Evolutionary conservation across 23 red algal species (phyloP), one percentile per base, ranked within the genome.

Genomic region (Gracilaria gracilis): DNA sequence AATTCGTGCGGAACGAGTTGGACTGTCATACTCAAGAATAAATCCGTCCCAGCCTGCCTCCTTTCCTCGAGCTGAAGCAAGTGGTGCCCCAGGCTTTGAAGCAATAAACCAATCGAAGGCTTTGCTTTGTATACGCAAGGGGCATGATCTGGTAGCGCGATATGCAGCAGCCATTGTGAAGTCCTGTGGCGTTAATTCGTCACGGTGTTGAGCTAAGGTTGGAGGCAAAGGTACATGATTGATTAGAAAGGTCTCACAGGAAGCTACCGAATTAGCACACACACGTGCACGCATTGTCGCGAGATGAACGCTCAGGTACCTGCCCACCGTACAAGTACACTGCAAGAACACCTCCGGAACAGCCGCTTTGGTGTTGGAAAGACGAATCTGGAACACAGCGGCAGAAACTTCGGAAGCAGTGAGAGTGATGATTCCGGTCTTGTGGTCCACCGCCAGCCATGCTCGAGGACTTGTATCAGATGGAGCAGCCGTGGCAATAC

Each of bases 21-120:
- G 51, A 50, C 80, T 84, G 36, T 92, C 89, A 59, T 74, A 92
- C 25, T 92, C 89, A 14, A 92, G 49, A 42, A 69, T 49, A 40
- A 92, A 92, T 4, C 37, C 54, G 21, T 92, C 80, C 89, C 89
- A 92, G 17, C 89, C 89, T 4, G 79, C 32, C 23, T 92, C 89
- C 61, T 83, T 92, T 51, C 71, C 67, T 25, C 49, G 47, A 20
- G 61, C 12, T 21, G 42, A 57, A 6, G 49, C 80, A 15, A 83
- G 15, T 9, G 54, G 50, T 7, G 49, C 31, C 5, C 39, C 89
- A 23, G 89, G 89, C 48, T 83, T 84, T 6, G 79, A 84, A 4
- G 80, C 64, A 21, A 92, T n/a, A 83, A 92, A 84, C 67, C 64
- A 84, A 14, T 35, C 89, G 57, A 59, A 69, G 4, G 77, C 50